A percentile compares a stretch with the other conserved stretches of the same genome.
Conservation (phyloP, 2,329 filamentous ascomycete species). For the Xylaria sp. region DNA sequence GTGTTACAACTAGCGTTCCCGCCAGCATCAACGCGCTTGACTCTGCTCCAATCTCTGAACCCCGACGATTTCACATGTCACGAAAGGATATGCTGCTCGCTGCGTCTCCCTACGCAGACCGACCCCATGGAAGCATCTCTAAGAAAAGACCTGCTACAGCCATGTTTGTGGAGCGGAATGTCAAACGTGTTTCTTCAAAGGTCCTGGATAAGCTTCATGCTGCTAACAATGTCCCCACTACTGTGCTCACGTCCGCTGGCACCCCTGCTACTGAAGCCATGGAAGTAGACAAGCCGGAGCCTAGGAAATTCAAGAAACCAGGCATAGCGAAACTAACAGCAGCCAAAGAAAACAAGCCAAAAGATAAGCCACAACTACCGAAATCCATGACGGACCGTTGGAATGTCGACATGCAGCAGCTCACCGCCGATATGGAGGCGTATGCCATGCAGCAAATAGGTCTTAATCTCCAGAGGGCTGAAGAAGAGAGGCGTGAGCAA, state of each 20-base stretch:
- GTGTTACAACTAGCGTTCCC: too few species aligned
- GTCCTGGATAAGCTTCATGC: slow-evolving; percentile 40
- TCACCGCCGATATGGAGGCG: slow-evolving; percentile 49
- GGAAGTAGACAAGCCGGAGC: slow-evolving; percentile 43
- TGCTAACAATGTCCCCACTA: slow-evolving; percentile 30
- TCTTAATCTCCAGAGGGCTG: slow-evolving; percentile 60
- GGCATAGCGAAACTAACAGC: slow-evolving; percentile 46
- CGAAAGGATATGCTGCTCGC: slow-evolving; percentile 55
- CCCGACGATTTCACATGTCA: slow-evolving; percentile 67
- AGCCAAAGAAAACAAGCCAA: slow-evolving; percentile 34
- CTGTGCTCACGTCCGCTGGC: slow-evolving; percentile 15
- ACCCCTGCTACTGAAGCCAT: slow-evolving; percentile 34
- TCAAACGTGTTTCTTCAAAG: slow-evolving; percentile 47
- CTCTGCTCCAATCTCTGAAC: slow-evolving; percentile 48
- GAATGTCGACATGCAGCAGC: slow-evolving; percentile 53
- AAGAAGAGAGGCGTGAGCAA: slow-evolving; percentile 54
- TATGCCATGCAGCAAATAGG: slow-evolving; percentile 70
- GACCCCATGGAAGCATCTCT: slow-evolving; percentile 47
- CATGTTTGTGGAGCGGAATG: slow-evolving; percentile 66
- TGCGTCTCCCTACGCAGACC: slow-evolving; percentile 41
- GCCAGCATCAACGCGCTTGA: slow-evolving; percentile 9
- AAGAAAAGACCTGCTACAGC: slow-evolving; percentile 60
- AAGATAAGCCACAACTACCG: slow-evolving; percentile 45
- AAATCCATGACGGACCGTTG: slow-evolving; percentile 46
- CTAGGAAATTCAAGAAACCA: slow-evolving; percentile 50